Evolutionary conservation across 2,329 filamentous ascomycete genomes (phyloP).

Genomic region (Ceratocystis albifundus): DNA sequence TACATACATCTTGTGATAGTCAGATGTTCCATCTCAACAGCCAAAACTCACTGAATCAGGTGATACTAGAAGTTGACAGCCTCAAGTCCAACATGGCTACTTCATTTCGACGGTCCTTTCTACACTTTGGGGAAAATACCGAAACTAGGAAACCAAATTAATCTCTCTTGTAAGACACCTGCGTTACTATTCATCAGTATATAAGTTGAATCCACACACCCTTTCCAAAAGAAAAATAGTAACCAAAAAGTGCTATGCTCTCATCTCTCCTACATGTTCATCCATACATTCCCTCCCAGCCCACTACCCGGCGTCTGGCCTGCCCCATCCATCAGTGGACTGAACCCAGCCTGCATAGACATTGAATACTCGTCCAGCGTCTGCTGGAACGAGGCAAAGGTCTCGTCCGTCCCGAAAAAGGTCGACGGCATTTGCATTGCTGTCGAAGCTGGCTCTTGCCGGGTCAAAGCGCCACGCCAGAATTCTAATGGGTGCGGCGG

Average conservation of each 20-base stretch:
- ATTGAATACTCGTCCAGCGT: slow-evolving; percentile 32
- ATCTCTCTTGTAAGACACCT: too few species aligned
- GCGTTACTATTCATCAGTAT: too few species aligned
- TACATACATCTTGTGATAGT: too few species aligned
- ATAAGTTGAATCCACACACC: too few species aligned
- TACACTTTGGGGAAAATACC: too few species aligned
- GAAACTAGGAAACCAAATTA: too few species aligned
- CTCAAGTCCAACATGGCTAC: too few species aligned
- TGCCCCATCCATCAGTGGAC: slow-evolving; percentile 9
- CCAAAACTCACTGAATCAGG: too few species aligned
- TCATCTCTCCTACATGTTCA: slow-evolving; percentile 16
- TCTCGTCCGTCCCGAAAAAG: slow-evolving; percentile 32
- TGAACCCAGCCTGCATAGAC: slow-evolving; percentile 17
- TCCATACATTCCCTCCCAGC: slow-evolving; percentile 18
- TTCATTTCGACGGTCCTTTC: too few species aligned
- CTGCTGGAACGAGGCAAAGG: slow-evolving; percentile 33
- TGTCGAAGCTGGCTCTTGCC: slow-evolving; percentile 25
- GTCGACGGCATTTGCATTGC: slow-evolving; percentile 28
- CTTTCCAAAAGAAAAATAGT: neutral
- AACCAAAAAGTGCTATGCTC: neutral
- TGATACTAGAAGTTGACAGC: too few species aligned
- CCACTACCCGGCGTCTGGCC: slow-evolving; percentile 6
- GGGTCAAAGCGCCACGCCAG: slow-evolving; percentile 23
- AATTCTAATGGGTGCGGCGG: slow-evolving; percentile 21
- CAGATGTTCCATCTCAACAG: too few species aligned